Evolutionary conservation across 2,329 filamentous ascomycete species (phyloP), one percentile per base, ranked within the genome.

Genomic region (Pyrenophora seminiperda): DNA sequence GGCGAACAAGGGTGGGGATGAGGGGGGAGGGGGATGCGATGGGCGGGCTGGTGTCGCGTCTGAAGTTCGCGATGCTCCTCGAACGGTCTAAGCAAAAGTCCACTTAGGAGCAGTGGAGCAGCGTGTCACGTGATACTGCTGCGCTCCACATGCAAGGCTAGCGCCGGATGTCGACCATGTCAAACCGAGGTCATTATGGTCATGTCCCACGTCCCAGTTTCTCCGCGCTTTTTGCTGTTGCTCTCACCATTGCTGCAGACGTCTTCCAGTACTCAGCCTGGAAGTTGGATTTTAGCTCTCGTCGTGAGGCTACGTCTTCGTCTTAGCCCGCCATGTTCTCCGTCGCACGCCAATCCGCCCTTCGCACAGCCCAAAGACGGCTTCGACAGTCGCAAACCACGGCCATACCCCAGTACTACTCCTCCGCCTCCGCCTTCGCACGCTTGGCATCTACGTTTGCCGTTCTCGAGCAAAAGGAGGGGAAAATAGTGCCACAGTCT

Each of bases 401-500:
- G 29, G 54, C 56, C 33, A 47, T 68, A 48, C 73, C 76, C 58
- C 76, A 76, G 59, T 74, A 77, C 67, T 22, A 22, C 20, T 22
- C 20, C 20, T 22, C 20, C n/a, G n/a, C n/a, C 20, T 84, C 84
- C 49, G 79, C 82, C 55, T 76, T 88, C 58, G 80, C 81, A 63
- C 83, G 89, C 65, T 79, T 96, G 54, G 81, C 95, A 51, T 97
- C 92, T 41, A 94, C 92, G 29, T 83, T 99, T 48, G 93, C 93
- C 37, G 80, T 99, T 45, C 84, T 99, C 55, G 94, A 99, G 77
- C 94, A 97, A 76, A 86, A 87, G 66, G 89, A 96, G 66, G 94
- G 94, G 55, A 87, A 91, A 76, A 83, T 99, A 59, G 91, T 90
- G 70, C 76, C 82, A 54, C 87, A 89, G 17, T 97, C 92, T 4